A percentile compares a stretch with the other conserved stretches of the same genome.
Evolutionary conservation across 1,284 basidiomycete species (phyloP).

Genomic region (Ceratobasidium sp.): DNA sequence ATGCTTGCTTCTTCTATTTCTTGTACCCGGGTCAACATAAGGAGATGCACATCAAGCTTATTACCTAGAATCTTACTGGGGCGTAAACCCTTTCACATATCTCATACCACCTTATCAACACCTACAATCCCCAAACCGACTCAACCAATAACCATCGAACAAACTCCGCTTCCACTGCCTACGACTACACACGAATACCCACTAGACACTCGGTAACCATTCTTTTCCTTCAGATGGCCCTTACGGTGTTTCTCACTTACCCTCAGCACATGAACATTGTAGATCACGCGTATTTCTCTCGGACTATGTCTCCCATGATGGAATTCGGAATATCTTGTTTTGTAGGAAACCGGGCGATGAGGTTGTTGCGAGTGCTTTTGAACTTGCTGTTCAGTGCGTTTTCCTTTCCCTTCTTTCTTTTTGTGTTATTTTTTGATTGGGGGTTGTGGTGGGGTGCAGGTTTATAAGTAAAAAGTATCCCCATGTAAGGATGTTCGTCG

Average conservation of each 20-base stretch:
- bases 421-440: too few species aligned
- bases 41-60: neutral
- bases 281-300: constrained; percentile 25
- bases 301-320: constrained; percentile 35
- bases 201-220: constrained; percentile 6
- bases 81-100: neutral
- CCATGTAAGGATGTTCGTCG: constrained; percentile 80
- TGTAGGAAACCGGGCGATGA: constrained; percentile 64
- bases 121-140: neutral
- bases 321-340: constrained; percentile 59
- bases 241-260: neutral
- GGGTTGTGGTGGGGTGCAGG: constrained; percentile 3
- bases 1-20: neutral
- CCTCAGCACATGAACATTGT: neutral
- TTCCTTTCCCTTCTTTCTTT: too few species aligned
- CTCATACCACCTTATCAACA: neutral
- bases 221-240: too few species aligned
- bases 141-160: neutral
- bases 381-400: constrained; percentile 58
- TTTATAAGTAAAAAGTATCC: constrained; percentile 75
- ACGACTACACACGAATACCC: constrained; percentile 24
- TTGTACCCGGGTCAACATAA: neutral
- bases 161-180: neutral
- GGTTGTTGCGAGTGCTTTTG: constrained; percentile 60
- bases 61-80: too few species aligned